Evolutionary conservation across 805 yeast genomes (phyloP).

Genomic region (Metschnikowia arizonensis): DNA sequence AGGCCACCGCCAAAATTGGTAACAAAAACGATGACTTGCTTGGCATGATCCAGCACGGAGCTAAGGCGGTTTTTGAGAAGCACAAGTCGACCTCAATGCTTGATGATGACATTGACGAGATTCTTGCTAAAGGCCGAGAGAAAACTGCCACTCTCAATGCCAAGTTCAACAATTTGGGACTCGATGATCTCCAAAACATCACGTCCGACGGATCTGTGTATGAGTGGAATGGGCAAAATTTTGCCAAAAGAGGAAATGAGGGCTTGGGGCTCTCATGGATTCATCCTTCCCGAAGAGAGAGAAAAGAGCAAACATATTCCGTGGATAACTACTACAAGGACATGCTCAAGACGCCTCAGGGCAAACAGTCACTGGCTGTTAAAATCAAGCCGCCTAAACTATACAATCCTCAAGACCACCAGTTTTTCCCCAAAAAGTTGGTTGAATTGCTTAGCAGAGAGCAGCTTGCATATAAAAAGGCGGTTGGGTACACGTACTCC

Average conservation of each 20-base stretch:
- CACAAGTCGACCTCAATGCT: conserved; percentile 25
- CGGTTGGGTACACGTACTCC: conserved; percentile 54
- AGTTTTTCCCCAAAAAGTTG: conserved; percentile 59
- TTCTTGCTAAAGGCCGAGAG: conserved; percentile 74
- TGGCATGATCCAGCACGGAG: conserved; percentile 97
- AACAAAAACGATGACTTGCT: conserved; percentile 78
- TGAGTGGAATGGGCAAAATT: conserved; percentile 94
- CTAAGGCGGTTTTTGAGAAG: conserved; percentile 75
- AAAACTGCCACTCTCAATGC: conserved; percentile 76
- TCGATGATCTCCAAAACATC: conserved; percentile 90
- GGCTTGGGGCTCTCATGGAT: conserved; percentile 52
- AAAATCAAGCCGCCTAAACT: conserved; percentile 35
- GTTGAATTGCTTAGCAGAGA: conserved; percentile 57
- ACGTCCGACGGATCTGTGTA: conserved; percentile 86
- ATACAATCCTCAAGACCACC: conserved; percentile 66
- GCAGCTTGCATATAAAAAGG: conserved; percentile 58
- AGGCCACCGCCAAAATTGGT: conserved; percentile 48
- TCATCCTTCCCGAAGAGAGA: conserved; percentile 69
- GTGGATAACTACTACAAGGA: conserved; percentile 75
- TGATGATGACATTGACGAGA: conserved; percentile 77
- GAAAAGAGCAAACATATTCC: conserved; percentile 75
- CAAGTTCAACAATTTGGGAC: conserved; percentile 78
- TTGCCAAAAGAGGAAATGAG: conserved; percentile 51
- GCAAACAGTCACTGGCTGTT: conserved; percentile 8
- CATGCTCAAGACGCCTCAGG: conserved; percentile 42